Conservation (phyloP, 441 rosid genomes). For the Corymbia calophylla region DNA sequence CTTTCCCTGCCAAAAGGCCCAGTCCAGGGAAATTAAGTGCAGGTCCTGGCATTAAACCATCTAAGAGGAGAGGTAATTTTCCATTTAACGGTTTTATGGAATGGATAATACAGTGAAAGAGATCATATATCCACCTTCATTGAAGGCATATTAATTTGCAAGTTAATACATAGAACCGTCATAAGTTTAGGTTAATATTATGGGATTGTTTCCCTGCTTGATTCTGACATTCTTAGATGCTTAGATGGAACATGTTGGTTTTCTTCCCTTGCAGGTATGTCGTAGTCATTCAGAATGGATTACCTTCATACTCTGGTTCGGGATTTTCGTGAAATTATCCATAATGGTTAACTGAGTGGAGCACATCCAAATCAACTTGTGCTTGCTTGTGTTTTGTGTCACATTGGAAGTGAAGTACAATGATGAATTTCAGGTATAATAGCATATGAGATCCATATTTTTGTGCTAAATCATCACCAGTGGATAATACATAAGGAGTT, state of each 20-base stretch:
- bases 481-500: neutral
- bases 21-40: constrained; percentile 35
- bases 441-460: neutral
- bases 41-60: constrained; percentile 36
- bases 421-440: neutral
- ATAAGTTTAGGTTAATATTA: neutral
- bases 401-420: neutral
- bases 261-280: neutral
- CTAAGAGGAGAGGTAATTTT: constrained; percentile 55
- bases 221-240: neutral
- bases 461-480: neutral
- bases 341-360: neutral
- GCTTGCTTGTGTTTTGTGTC: neutral
- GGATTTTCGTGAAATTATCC: neutral
- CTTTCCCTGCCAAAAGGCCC: constrained; percentile 48
- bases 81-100: neutral
- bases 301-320: neutral
- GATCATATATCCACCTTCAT: neutral
- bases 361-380: neutral
- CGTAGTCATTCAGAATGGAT: neutral
- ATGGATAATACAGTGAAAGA: neutral
- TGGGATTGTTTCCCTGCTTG: neutral
- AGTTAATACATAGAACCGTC: neutral
- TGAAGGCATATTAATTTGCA: neutral
- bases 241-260: neutral